A percentile compares a stretch with the other conserved stretches of the same genome.
phyloP scores from a whole-genome alignment of 352 stramenopile species.

The Globisporangium alternatum region DNA sequence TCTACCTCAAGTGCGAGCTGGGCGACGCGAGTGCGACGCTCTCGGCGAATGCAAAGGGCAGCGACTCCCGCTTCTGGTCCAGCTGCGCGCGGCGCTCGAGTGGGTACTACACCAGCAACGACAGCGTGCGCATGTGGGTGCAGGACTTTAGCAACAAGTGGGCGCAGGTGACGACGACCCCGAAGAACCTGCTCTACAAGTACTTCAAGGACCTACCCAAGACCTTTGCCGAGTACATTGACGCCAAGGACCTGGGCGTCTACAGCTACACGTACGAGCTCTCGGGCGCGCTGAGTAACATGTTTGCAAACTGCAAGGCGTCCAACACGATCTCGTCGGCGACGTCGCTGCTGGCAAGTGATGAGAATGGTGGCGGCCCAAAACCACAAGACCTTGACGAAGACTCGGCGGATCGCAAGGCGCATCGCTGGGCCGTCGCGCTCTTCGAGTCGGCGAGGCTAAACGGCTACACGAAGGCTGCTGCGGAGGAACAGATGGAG shows the following conservation, averaged over 20 bases:
- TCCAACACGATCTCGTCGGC: constrained; percentile 29
- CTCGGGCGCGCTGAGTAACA: constrained; percentile 37
- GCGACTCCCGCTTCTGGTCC: constrained; percentile 31
- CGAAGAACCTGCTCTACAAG: constrained; percentile 43
- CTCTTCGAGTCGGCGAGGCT: constrained; percentile 46
- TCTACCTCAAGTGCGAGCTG: constrained; percentile 56
- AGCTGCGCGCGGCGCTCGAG: constrained; percentile 24
- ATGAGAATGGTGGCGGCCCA: neutral
- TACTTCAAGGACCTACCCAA: constrained; percentile 64
- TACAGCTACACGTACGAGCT: constrained; percentile 68
- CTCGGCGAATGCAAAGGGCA: constrained; percentile 25
- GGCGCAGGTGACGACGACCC: constrained; percentile 33
- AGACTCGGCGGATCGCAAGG: constrained; percentile 25
- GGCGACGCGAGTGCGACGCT: constrained; percentile 22
- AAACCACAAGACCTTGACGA: constrained; percentile 9
- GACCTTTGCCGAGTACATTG: constrained; percentile 31
- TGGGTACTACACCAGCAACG: constrained; percentile 17
- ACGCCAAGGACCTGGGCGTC: constrained; percentile 42
- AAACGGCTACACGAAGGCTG: constrained; percentile 35
- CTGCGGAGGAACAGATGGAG: constrained; percentile 48
- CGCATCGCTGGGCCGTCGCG: constrained; percentile 44
- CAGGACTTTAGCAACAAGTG: constrained; percentile 21
- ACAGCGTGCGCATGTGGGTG: constrained; percentile 30
- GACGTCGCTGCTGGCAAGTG: constrained; percentile 12
- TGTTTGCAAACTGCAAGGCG: constrained; percentile 43